Conservation (phyloP, 306 rosid species). For the Alnus glutinosa region DNA sequence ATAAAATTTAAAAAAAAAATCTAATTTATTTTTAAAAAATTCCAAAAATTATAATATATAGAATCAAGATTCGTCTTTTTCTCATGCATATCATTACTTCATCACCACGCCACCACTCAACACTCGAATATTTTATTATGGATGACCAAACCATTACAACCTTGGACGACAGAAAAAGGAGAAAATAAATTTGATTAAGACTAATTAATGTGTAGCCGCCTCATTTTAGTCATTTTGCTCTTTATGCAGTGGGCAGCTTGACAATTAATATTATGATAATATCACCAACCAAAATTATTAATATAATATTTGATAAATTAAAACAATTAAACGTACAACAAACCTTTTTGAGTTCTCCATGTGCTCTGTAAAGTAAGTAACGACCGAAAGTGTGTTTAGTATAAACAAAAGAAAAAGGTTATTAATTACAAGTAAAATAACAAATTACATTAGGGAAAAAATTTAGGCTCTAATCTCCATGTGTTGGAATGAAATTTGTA, state of each 20-base stretch:
- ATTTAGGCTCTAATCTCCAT: background rate
- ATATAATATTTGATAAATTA: background rate
- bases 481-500: background rate
- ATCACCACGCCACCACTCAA: background rate
- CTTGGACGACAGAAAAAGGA: slow-evolving; percentile 10
- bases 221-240: slow-evolving; percentile 38
- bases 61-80: no score
- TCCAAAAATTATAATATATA: no score
- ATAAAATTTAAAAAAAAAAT: no score
- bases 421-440: background rate
- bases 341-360: slow-evolving; percentile 16
- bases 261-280: background rate
- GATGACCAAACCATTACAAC: background rate
- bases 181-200: background rate
- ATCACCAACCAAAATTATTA: background rate
- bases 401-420: background rate
- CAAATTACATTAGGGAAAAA: background rate
- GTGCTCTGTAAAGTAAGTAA: slow-evolving; percentile 36
- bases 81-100: no score
- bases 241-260: slow-evolving; percentile 20
- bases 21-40: no score
- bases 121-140: background rate
- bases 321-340: slow-evolving; percentile 16
- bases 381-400: slow-evolving; percentile 22
- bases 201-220: slow-evolving; percentile 32